phyloP scores from a whole-genome alignment of 164 flowering plant genomes.

The Umbellularia californica region DNA sequence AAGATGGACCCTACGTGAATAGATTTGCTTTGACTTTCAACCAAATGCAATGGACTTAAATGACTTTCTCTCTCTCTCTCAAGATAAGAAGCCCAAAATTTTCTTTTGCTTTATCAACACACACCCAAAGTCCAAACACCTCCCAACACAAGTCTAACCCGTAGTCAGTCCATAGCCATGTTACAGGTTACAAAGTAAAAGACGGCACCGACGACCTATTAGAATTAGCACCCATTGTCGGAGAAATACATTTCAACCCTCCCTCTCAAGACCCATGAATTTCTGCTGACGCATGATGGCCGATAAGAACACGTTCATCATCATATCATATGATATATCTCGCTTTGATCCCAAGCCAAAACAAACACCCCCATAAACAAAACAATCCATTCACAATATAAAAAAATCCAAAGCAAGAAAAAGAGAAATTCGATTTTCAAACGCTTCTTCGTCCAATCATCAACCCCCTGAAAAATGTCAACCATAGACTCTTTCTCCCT shows the following conservation, averaged over 20 bases:
- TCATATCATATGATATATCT: neutral
- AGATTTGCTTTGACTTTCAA: too few species aligned
- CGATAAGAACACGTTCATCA: constrained; percentile 7
- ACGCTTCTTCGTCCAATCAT: constrained; percentile 6
- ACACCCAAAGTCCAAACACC: neutral
- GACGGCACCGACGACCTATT: neutral
- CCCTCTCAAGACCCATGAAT: neutral
- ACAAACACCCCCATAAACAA: neutral
- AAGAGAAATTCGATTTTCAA: neutral
- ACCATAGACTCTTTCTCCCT: neutral
- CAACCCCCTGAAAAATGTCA: constrained; percentile 6
- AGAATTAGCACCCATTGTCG: neutral
- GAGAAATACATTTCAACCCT: neutral
- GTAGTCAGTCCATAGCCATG: too few species aligned
- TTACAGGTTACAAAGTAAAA: neutral
- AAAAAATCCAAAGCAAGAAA: neutral
- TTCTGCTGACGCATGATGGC: neutral
- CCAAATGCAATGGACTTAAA: too few species aligned
- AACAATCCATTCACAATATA: too few species aligned
- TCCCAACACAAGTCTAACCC: neutral
- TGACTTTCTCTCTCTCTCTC: too few species aligned
- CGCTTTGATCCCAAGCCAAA: constrained; percentile 13
- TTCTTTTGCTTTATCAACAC: neutral
- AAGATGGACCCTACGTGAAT: too few species aligned
- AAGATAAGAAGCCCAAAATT: too few species aligned